A percentile compares a stretch with the other conserved stretches of the same genome.
Evolutionary conservation across 1,284 basidiomycete genomes (phyloP).

Genomic region (Phylloboletellus chloephorus): DNA sequence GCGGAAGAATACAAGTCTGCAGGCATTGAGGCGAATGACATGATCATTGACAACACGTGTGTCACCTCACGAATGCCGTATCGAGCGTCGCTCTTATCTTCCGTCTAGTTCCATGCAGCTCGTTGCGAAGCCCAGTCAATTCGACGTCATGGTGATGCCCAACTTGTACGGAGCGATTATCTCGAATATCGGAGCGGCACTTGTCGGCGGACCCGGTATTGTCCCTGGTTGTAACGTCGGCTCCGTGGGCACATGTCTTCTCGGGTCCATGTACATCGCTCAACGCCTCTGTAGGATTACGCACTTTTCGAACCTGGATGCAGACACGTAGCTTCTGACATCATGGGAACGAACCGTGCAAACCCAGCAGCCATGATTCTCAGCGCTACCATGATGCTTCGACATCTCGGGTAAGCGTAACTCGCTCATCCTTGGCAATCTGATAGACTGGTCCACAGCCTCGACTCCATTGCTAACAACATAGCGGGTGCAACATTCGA

Average conservation of each 20-base stretch:
- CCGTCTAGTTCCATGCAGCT: constrained; percentile 88
- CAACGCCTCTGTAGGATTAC: constrained; percentile 63
- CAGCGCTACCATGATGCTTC: constrained; percentile 96
- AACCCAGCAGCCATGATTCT: constrained; percentile 99
- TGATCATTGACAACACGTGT: constrained; percentile 99
- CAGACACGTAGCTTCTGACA: constrained; percentile 96
- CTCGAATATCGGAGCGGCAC: constrained; percentile 96
- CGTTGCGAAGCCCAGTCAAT: constrained; percentile 91
- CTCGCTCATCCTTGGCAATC: background rate
- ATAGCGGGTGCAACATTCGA: constrained; percentile 93
- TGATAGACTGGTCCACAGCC: constrained; percentile 39
- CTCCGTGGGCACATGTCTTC: constrained; percentile 49
- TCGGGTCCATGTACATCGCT: constrained; percentile 4
- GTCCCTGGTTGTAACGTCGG: constrained; percentile 99
- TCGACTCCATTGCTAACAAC: constrained; percentile 91
- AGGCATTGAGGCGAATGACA: constrained; percentile 92
- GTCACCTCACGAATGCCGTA: constrained; percentile 25
- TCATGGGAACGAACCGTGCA: constrained; percentile 96
- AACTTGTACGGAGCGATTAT: constrained; percentile 97
- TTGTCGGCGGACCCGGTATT: constrained; percentile 96
- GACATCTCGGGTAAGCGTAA: constrained; percentile 79
- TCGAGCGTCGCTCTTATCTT: constrained; percentile 1
- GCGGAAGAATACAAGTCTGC: constrained; percentile 94
- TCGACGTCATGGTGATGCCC: constrained; percentile 99
- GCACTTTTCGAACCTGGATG: constrained; percentile 99